Percentiles rank a stretch among this genome's conserved stretches.
phyloP scores from a whole-genome alignment of 202 grass and related monocot genomes.

The Cymbopogon flexuosus region DNA sequence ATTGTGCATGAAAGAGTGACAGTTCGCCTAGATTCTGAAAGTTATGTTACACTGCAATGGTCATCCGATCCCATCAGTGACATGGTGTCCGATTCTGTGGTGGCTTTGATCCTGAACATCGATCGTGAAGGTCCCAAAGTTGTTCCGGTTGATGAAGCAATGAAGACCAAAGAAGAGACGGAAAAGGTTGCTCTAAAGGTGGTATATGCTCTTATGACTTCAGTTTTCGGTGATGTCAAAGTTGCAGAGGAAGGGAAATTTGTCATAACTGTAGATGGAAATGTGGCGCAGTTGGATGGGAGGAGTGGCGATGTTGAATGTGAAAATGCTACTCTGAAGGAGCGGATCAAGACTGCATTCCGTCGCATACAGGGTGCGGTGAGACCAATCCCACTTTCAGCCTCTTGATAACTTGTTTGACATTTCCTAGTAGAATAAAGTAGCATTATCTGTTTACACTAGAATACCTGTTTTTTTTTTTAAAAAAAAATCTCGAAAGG shows the following conservation, averaged over 20 bases:
- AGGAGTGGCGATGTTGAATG: conserved; percentile 74
- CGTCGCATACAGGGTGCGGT: conserved; percentile 62
- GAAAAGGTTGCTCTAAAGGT: conserved; percentile 72
- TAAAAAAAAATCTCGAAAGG: no score
- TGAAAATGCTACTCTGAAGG: conserved; percentile 50
- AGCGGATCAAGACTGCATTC: conserved; percentile 69
- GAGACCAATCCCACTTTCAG: conserved; percentile 67
- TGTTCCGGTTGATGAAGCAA: conserved; percentile 47
- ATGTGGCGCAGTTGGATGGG: conserved; percentile 55
- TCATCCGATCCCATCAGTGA: conserved; percentile 82
- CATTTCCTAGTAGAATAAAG: background rate
- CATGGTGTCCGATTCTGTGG: conserved; percentile 94
- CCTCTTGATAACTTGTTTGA: conserved; percentile 30
- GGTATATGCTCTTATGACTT: conserved; percentile 61
- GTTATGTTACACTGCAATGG: conserved; percentile 74
- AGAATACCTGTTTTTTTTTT: no score
- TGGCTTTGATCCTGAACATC: conserved; percentile 82
- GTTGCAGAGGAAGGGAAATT: conserved; percentile 63
- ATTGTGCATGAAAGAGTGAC: conserved; percentile 71
- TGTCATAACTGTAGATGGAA: conserved; percentile 63
- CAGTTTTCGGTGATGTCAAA: conserved; percentile 82
- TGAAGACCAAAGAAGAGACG: conserved; percentile 58
- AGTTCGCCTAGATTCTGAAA: conserved; percentile 67
- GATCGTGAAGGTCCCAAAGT: conserved; percentile 67
- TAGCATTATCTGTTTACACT: no score